Evolutionary conservation across 108 stramenopile species (phyloP), one percentile per base, ranked within the genome.

Genomic region (Nitzschia inconspicua): DNA sequence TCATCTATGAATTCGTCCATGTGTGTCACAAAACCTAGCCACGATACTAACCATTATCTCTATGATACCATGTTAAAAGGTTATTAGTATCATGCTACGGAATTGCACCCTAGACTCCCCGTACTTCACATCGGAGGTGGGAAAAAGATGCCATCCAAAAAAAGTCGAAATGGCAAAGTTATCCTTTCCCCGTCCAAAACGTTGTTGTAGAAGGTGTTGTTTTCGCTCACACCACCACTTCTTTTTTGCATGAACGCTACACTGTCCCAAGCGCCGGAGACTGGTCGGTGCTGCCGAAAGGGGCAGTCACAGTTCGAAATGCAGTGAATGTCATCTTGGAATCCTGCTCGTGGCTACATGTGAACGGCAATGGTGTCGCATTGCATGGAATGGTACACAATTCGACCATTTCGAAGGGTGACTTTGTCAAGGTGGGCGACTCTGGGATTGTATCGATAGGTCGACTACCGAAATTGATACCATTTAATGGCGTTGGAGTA

Each of bases 271-370:
- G 52, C 23, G 70, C 61, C 10, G 75, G 75, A 0, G 75, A 76
- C 59, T 76, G 75, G 75, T 27, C 68, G 4, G 51, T 76, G 16
- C 42, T 71, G 48, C 50, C 52, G 4, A 51, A 50, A 0, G 75
- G 60, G 11, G 75, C 75, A 2, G 26, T 76, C 25, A 19, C 52
- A 18, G 11, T 71, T 5, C 26, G 63, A 44, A 32, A 48, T 28
- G 31, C 61, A 20, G 40, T 3, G 14, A 2, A 26, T 25, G 8
- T 63, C 3, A 34, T 26, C 13, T 18, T 70, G 1, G 35, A 7
- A 3, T 34, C 36, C 3, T 53, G 31, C 28, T 2, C 3, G 24
- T 70, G 62, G 53, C 24, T 19, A 4, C 60, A 61, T 11, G 3
- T 54, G 20, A 61, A 63, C 34, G 61, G 68, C 27, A 70, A 70